Percentiles rank a stretch among this genome's conserved stretches.
These are phyloP conservation scores for Dianthus caryophyllus DNA, from an alignment of 148 eudicot species.

Conservation along the genomic window DNA sequence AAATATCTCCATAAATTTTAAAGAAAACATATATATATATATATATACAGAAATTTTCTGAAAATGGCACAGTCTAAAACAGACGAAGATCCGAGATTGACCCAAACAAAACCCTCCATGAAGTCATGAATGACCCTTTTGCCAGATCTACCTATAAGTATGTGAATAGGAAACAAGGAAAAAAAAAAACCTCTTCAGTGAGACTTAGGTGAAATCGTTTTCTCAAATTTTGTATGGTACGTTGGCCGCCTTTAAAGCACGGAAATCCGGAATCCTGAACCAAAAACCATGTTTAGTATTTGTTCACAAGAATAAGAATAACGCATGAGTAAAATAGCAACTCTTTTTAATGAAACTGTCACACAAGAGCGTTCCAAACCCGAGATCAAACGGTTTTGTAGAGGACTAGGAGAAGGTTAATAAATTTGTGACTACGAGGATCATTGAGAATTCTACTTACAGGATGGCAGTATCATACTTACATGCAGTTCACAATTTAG, in stretches of 20 bases:
- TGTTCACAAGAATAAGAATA: neutral
- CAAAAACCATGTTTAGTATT: conserved; percentile 16
- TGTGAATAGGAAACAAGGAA: conserved; percentile 9
- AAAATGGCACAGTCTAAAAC: no score
- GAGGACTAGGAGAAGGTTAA: neutral
- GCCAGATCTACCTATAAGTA: neutral
- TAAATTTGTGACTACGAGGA: neutral
- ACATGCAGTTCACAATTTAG: neutral
- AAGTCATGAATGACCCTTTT: no score
- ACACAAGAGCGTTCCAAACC: neutral
- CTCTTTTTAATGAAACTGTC: neutral
- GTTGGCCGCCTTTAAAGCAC: conserved; percentile 97
- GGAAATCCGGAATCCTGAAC: conserved; percentile 96
- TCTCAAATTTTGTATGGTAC: conserved; percentile 91
- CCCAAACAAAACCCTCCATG: no score
- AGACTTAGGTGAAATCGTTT: conserved; percentile 92
- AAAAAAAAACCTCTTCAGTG: conserved; percentile 74
- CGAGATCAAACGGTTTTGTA: neutral
- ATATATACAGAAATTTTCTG: no score
- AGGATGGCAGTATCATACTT: neutral
- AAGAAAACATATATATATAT: no score
- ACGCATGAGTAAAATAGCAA: neutral
- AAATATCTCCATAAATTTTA: no score
- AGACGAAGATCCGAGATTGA: no score
- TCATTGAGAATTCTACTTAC: neutral